phyloP scores from a whole-genome alignment of 805 yeast species.

The Brettanomyces anomalus region DNA sequence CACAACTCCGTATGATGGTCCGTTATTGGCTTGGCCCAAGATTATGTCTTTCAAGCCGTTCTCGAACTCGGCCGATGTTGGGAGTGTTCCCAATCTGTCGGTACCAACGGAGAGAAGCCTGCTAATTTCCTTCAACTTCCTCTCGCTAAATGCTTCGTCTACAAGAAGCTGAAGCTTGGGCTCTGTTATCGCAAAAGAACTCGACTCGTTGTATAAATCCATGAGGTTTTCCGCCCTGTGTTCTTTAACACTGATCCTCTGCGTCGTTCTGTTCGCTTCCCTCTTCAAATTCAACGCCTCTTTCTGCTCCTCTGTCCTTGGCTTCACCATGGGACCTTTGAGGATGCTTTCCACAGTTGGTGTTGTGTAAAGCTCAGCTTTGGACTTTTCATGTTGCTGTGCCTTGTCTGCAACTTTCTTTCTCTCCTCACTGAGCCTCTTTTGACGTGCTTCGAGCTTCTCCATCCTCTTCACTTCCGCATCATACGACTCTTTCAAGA shows the following conservation, averaged over 20 bases:
- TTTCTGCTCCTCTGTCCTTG: slow-evolving; percentile 63
- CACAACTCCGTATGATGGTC: slow-evolving; percentile 25
- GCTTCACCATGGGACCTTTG: slow-evolving; percentile 62
- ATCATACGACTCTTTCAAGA: slow-evolving; percentile 50
- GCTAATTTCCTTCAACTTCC: slow-evolving; percentile 24
- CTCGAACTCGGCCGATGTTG: slow-evolving; percentile 17
- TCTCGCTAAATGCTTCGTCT: slow-evolving; percentile 39
- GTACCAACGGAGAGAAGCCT: slow-evolving; percentile 13
- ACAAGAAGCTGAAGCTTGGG: slow-evolving; percentile 51
- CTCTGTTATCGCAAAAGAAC: slow-evolving; percentile 65
- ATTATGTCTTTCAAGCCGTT: slow-evolving; percentile 19
- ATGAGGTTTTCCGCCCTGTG: slow-evolving; percentile 48
- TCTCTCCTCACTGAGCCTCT: slow-evolving; percentile 16
- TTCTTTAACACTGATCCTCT: slow-evolving; percentile 44
- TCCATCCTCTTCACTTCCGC: slow-evolving; percentile 29
- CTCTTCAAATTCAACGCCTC: slow-evolving; percentile 50
- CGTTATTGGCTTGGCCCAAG: slow-evolving; percentile 22
- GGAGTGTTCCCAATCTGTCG: slow-evolving; percentile 15
- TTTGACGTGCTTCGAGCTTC: slow-evolving; percentile 19
- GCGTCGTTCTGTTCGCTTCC: slow-evolving; percentile 52
- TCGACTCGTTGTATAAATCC: slow-evolving; percentile 63
- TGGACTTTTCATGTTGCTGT: slow-evolving; percentile 30
- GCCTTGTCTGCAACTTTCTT: slow-evolving; percentile 21
- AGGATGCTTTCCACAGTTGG: slow-evolving; percentile 70
- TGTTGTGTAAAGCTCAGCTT: slow-evolving; percentile 56